Percentiles rank a stretch among this genome's conserved stretches.
These are phyloP conservation scores for Polychaeton citri DNA, from an alignment of 2,329 filamentous ascomycete species.

Conservation along the genomic window DNA sequence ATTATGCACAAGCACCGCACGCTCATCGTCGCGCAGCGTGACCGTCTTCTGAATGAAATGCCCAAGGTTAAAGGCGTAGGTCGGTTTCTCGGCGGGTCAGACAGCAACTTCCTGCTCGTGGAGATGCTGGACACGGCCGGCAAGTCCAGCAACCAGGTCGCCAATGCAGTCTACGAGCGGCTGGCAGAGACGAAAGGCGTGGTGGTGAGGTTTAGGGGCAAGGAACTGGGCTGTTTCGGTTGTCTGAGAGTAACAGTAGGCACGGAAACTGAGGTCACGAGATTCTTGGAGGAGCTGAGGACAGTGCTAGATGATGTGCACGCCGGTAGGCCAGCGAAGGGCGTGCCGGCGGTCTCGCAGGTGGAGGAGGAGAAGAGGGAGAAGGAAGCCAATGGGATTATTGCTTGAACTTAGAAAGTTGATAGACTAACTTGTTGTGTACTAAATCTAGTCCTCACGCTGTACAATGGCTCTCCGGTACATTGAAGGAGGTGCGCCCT, in stretches of 20 bases:
- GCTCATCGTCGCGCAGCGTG: slow-evolving; percentile 61
- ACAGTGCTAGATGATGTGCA: slow-evolving; percentile 37
- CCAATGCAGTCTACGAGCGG: slow-evolving; percentile 67
- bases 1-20: slow-evolving; percentile 59
- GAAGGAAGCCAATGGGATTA: slow-evolving; percentile 34
- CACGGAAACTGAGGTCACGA: slow-evolving; percentile 71
- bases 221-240: slow-evolving; percentile 78
- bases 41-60: slow-evolving; percentile 61
- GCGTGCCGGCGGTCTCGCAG: slow-evolving; percentile 13
- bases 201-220: slow-evolving; percentile 85
- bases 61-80: slow-evolving; percentile 68
- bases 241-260: slow-evolving; percentile 88
- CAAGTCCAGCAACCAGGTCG: slow-evolving; percentile 63
- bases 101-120: slow-evolving; percentile 81
- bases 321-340: slow-evolving; percentile 19
- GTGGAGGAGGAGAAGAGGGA: slow-evolving; percentile 30
- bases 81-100: slow-evolving; percentile 62
- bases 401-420: slow-evolving; percentile 23
- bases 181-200: slow-evolving; percentile 80
- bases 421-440: background rate
- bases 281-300: slow-evolving; percentile 58
- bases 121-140: slow-evolving; percentile 67
- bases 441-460: background rate
- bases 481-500: background rate
- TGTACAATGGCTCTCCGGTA: background rate